Base-by-base conservation (phyloP, 2,329 filamentous ascomycete genomes). In the Penicillium concentricum region DNA sequence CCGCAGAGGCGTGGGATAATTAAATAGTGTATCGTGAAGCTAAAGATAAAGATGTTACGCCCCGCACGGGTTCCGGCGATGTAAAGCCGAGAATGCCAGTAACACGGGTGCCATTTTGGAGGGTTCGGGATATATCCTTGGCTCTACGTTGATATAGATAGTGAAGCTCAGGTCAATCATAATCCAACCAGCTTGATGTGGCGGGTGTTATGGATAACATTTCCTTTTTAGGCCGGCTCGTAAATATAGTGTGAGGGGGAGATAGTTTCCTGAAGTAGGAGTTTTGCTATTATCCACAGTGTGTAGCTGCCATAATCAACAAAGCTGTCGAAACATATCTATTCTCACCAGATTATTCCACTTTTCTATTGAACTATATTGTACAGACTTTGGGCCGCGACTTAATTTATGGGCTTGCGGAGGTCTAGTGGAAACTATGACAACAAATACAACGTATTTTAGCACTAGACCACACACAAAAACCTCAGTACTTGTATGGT, bases 21-120 rank as follows among this genome's bases (percentile, higher is more conserved):
- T 50, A 35, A 28, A 39, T 10, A 24, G 42, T 37, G 52, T 18
- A 3, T 15, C 6, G 10, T 52, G 47, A 52, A 46, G 28, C 26
- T 46, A 2, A 5, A 43, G 54, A 56, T 52, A 45, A 41, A 39
- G 41, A 39, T 34, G 24, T 52, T 52, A 56, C 49, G 28, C 54
- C 54, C 48, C 48, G 48, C 54, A 56, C 54, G 54, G 54, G 54
- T 56, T 56, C 41, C 54, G 54, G 54, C n/a, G 35, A 41, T 46
- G 49, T 56, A 56, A 46, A 28, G 54, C 54, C 54, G 54, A 42
- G n/a, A 24, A 34, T 26, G 8, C n/a, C 22, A 45, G 54, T 56
- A 42, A 45, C 18, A 24, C 53, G 41, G 39, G 5, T 38, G 35
- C 6, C 16, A 30, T 6, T 48, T 24, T 22, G 20, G 20, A 34